These are phyloP conservation scores for Diaporthe capsici DNA, from an alignment of 2,329 filamentous ascomycete species.

Conservation along the genomic window DNA sequence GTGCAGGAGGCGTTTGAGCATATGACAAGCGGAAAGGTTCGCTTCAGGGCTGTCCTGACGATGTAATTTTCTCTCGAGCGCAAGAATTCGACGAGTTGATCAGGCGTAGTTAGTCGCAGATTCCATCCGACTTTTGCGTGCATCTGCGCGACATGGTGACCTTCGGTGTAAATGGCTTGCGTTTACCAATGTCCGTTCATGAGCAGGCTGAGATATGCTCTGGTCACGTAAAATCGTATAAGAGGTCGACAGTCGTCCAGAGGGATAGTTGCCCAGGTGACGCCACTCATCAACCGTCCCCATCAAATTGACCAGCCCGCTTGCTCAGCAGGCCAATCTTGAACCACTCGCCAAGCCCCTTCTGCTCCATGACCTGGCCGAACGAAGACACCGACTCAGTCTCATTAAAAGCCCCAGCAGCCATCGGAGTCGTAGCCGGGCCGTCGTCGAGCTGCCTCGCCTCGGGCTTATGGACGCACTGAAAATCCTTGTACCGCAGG, in stretches of 20 bases:
- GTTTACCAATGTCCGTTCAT: not conserved
- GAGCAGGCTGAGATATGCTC: not conserved
- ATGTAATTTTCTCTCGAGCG: slow-evolving; percentile 6
- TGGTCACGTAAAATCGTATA: not conserved
- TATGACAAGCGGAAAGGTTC: slow-evolving; percentile 38
- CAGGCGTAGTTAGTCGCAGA: not conserved
- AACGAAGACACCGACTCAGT: slow-evolving; percentile 76
- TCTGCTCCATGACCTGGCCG: slow-evolving; percentile 70
- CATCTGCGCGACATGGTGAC: not conserved
- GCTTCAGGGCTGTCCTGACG: slow-evolving; percentile 40
- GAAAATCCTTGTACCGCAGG: slow-evolving; percentile 81
- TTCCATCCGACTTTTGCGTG: not conserved
- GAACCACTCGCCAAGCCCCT: slow-evolving; percentile 73
- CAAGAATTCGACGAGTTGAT: not conserved
- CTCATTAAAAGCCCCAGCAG: slow-evolving; percentile 63
- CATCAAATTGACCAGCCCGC: slow-evolving; percentile 41
- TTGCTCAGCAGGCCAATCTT: slow-evolving; percentile 37
- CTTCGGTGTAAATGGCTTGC: not conserved
- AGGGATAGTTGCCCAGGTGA: too few relatives aligned
- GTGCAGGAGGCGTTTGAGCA: slow-evolving; percentile 55
- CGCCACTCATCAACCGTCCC: slow-evolving; percentile 15
- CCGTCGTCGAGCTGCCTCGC: slow-evolving; percentile 40
- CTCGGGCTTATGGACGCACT: slow-evolving; percentile 70
- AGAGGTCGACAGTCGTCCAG: not conserved
- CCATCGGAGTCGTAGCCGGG: slow-evolving; percentile 6